Evolutionary conservation across 1,284 basidiomycete species (phyloP), one percentile per base, ranked within the genome.

Genomic region (Moesziomyces sp.): DNA sequence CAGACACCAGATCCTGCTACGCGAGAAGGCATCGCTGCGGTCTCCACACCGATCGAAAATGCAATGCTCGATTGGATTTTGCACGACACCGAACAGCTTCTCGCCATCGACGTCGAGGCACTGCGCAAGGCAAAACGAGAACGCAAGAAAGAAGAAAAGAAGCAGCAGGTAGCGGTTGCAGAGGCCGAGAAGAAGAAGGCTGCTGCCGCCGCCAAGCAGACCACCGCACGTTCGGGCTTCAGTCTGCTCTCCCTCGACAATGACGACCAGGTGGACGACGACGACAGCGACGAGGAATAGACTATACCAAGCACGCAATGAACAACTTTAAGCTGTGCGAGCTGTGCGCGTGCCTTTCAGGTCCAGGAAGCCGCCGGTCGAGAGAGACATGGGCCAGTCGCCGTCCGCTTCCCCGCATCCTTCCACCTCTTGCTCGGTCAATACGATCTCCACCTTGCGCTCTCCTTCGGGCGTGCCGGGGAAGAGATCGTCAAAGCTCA

Each of bases 61-160:
- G 58, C 52, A 21, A 67, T 74, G 59, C 49, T 74, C 35, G 50
- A 65, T 43, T 74, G 62, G 62, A 56, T 74, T 28, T 61, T 74
- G 19, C 26, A 61, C 42, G 73, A 66, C 46, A 71, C 63, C 3
- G 50, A 64, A 30, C 35, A 71, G 11, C 50, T 59, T 42, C 64
- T 75, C 16, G 60, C 68, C 16, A 75, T 75, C 64, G 68, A 75
- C 23, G 58, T 75, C 11, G 73, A 75, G 45, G 68, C 73, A 34
- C 24, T 71, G n/a, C 44, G 73, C 13, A 71, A 71, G 38, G 64
- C 64, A 14, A 75, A 75, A 28, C 56, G 61, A 8, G 73, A 75
- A 5, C 58, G 63, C 16, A 75, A 68, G 47, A 67, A 61, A 57
- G 58, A 69, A 50, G 72, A 70, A 28, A 70, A 70, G 53, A 63